phyloP scores from a whole-genome alignment of 1,284 basidiomycete species.

The Papiliotrema terrestris region DNA sequence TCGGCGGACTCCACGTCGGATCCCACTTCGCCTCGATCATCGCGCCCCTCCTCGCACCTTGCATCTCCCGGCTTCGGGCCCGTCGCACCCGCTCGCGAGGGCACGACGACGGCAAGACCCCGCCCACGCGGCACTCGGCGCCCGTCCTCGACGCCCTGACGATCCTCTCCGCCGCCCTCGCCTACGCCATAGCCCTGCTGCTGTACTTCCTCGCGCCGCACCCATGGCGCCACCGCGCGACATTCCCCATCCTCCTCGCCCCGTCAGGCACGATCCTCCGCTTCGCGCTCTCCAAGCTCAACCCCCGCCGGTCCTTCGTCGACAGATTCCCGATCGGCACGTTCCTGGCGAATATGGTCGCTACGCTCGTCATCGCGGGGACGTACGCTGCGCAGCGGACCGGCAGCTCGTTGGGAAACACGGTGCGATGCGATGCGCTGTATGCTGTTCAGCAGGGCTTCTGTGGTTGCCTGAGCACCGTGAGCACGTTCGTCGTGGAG shows the following conservation, averaged over 20 bases:
- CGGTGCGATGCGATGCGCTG: slow-evolving; percentile 62
- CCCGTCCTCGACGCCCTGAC: slow-evolving; percentile 35
- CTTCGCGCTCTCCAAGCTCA: slow-evolving; percentile 74
- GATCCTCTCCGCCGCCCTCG: slow-evolving; percentile 41
- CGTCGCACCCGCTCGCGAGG: background rate
- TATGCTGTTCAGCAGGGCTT: slow-evolving; percentile 85
- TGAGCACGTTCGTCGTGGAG: slow-evolving; percentile 91
- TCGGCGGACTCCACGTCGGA: slow-evolving; percentile 48
- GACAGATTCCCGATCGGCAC: slow-evolving; percentile 77
- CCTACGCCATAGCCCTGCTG: slow-evolving; percentile 59
- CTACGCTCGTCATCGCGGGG: slow-evolving; percentile 68
- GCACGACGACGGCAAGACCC: background rate
- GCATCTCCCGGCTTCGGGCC: background rate
- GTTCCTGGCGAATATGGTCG: slow-evolving; percentile 76
- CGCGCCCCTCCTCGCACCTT: slow-evolving; percentile 60
- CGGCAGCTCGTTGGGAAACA: slow-evolving; percentile 23
- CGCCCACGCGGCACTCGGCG: no score
- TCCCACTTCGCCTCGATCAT: slow-evolving; percentile 35
- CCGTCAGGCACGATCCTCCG: slow-evolving; percentile 85
- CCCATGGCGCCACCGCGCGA: slow-evolving; percentile 71
- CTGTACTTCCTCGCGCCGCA: slow-evolving; percentile 71
- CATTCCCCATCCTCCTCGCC: slow-evolving; percentile 83
- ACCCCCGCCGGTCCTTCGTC: slow-evolving; percentile 55
- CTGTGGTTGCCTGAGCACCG: slow-evolving; percentile 90
- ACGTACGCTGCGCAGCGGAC: slow-evolving; percentile 69